Evolutionary conservation across 2,329 filamentous ascomycete genomes (phyloP).

Genomic region (Capronia epimyces): DNA sequence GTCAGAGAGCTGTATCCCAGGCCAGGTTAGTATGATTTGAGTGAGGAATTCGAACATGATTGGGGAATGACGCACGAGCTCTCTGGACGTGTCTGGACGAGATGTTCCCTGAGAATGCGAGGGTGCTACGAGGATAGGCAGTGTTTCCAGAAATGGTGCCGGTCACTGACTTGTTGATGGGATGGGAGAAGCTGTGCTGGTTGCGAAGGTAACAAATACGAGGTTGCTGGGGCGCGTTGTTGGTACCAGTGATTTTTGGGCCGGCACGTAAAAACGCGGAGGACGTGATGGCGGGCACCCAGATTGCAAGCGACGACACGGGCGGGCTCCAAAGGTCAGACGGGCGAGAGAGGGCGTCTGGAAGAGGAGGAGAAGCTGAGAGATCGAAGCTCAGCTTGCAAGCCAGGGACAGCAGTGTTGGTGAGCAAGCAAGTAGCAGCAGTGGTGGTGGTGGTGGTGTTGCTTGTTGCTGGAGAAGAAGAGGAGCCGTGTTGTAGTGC

Average conservation of each 20-base stretch:
- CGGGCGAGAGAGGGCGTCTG: background rate
- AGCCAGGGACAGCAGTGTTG: background rate
- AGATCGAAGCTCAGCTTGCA: background rate
- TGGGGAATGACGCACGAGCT: conserved; percentile 29
- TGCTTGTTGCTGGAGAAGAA: conserved; percentile 2
- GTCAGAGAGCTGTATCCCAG: conserved; percentile 4
- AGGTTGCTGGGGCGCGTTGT: conserved; percentile 15
- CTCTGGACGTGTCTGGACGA: conserved; percentile 19
- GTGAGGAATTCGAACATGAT: conserved; percentile 22
- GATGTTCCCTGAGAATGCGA: background rate
- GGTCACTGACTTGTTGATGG: conserved; percentile 5
- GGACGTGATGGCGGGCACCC: conserved; percentile 1
- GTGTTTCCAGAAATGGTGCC: background rate
- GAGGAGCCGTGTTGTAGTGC: background rate
- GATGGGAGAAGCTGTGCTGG: conserved; percentile 1
- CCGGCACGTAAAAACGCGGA: conserved; percentile 8
- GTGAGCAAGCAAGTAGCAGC: conserved; percentile 2
- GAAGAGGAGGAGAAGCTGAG: background rate
- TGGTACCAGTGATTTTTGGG: conserved; percentile 4
- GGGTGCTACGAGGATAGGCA: background rate
- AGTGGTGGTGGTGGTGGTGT: conserved; percentile 6
- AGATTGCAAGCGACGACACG: background rate
- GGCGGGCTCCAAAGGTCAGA: background rate
- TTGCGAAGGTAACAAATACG: background rate
- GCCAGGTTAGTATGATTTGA: conserved; percentile 14